phyloP scores from a whole-genome alignment of 768 basidiomycete species.

The Auriscalpium microsporum region DNA sequence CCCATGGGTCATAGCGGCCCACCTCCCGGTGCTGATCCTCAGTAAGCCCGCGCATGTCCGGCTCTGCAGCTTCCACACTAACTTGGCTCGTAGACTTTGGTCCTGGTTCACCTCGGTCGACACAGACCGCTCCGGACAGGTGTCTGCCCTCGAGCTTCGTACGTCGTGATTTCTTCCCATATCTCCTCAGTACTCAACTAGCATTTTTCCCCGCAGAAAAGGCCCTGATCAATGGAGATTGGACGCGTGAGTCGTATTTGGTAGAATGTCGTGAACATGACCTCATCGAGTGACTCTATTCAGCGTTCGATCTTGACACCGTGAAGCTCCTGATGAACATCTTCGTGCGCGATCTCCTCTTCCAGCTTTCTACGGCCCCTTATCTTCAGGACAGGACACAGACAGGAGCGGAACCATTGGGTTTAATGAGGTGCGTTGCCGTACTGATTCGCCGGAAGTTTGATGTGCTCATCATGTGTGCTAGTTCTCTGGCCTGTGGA shows the following conservation, averaged over 20 bases:
- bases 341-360: conserved; percentile 46
- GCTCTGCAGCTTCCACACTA: background rate
- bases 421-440: conserved; percentile 57
- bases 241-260: conserved; percentile 50
- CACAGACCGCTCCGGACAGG: conserved; percentile 56
- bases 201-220: conserved; percentile 24
- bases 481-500: conserved; percentile 69
- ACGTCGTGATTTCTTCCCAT: conserved; percentile 20
- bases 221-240: conserved; percentile 55
- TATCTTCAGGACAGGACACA: conserved; percentile 37
- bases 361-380: background rate
- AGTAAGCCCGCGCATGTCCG: conserved; percentile 36
- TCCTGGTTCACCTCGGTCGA: conserved; percentile 67
- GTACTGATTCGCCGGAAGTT: background rate
- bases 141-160: conserved; percentile 62
- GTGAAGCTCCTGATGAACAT: conserved; percentile 79
- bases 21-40: conserved; percentile 65
- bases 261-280: background rate
- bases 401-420: conserved; percentile 73
- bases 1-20: conserved; percentile 17
- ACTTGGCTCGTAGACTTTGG: conserved; percentile 46
- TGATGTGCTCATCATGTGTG: conserved; percentile 1
- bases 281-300: too few relatives aligned
- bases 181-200: too few relatives aligned
- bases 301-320: conserved; percentile 80